Conservation (phyloP, 2,329 filamentous ascomycete genomes). For the Microascus cirrosus region DNA sequence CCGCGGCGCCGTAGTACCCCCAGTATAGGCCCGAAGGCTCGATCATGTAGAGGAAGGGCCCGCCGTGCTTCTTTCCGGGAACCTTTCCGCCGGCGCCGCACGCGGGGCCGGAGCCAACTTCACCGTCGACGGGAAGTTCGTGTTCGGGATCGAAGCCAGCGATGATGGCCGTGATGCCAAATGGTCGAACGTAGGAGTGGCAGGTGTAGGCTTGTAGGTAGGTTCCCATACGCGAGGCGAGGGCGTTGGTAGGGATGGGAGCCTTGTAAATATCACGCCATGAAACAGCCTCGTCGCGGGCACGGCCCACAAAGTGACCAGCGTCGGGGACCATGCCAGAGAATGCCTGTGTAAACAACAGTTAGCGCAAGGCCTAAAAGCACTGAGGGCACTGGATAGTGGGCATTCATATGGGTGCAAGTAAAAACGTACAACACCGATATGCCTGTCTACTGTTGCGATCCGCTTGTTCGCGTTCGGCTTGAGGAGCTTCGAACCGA, state of each 20-base stretch:
- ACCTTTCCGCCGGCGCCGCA: conserved; percentile 78
- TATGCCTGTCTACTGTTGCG: conserved; percentile 83
- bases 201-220: conserved; percentile 97
- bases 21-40: conserved; percentile 95
- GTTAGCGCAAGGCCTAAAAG: conserved; percentile 1
- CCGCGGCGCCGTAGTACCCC: conserved; percentile 97
- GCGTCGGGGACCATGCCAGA: conserved; percentile 92
- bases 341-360: conserved; percentile 56
- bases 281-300: conserved; percentile 81
- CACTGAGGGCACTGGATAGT: background rate
- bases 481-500: conserved; percentile 91
- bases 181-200: conserved; percentile 92
- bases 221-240: conserved; percentile 86
- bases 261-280: conserved; percentile 94
- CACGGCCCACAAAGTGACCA: conserved; percentile 86
- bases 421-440: conserved; percentile 65
- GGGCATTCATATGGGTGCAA: background rate
- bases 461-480: conserved; percentile 94
- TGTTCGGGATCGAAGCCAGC: conserved; percentile 87
- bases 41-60: conserved; percentile 96
- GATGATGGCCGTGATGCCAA: conserved; percentile 90
- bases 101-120: conserved; percentile 72
- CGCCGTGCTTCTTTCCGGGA: conserved; percentile 63
- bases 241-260: conserved; percentile 77
- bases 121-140: conserved; percentile 76